Percentiles rank a stretch among this genome's conserved stretches.
phyloP scores from a whole-genome alignment of 306 rosid species.

The Prunus salicina region DNA sequence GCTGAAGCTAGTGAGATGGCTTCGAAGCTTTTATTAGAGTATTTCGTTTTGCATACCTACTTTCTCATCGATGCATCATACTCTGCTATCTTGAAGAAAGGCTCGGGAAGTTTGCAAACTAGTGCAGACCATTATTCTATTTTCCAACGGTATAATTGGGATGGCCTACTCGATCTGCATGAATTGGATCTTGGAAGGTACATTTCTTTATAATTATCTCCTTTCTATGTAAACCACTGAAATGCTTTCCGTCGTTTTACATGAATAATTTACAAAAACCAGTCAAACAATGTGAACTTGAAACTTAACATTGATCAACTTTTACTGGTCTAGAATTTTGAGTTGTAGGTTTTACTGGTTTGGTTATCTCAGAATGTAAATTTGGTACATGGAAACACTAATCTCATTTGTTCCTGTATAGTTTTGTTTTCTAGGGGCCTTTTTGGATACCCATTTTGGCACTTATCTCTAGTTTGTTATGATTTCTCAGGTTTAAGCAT shows the following conservation, averaged over 20 bases:
- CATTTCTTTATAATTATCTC: constrained; percentile 3
- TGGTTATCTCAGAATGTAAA: background rate
- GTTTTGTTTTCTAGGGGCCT: background rate
- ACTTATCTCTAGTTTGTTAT: constrained; percentile 15
- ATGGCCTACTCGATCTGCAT: constrained; percentile 44
- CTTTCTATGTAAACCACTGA: background rate
- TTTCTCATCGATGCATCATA: constrained; percentile 89
- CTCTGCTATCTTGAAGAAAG: constrained; percentile 48
- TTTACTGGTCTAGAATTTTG: background rate
- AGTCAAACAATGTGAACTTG: background rate
- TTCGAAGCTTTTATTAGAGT: constrained; percentile 79
- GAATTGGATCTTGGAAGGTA: constrained; percentile 62
- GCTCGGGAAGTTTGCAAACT: constrained; percentile 37
- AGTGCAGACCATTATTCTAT: constrained; percentile 35
- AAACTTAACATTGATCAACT: background rate
- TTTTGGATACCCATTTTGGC: background rate
- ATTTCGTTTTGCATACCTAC: constrained; percentile 82
- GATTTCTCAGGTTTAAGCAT: constrained; percentile 67
- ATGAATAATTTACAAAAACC: background rate
- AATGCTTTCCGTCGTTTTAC: background rate
- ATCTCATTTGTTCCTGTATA: background rate
- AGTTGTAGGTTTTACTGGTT: background rate
- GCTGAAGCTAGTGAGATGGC: constrained; percentile 97
- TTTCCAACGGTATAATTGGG: constrained; percentile 45
- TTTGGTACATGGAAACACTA: background rate